Evolutionary conservation across 352 stramenopile species (phyloP).

Genomic region (Globisporangium viniferum): DNA sequence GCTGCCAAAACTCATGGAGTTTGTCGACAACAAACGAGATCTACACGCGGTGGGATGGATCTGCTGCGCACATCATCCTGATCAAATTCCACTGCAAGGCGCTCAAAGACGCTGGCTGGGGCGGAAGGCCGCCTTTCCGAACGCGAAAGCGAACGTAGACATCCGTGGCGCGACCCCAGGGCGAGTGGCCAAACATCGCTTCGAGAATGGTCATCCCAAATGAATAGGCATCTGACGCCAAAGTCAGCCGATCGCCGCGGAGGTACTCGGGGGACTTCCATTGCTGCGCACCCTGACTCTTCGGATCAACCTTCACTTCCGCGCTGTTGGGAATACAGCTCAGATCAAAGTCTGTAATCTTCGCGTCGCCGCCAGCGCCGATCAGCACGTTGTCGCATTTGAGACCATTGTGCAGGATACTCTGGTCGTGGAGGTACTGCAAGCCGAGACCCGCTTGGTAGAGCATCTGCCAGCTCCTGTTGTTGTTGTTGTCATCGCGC

Average conservation of each 20-base stretch:
- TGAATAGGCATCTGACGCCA: no score
- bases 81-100: constrained; percentile 12
- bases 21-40: constrained; percentile 8
- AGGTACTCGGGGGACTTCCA: not conserved
- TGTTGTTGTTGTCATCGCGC: not conserved
- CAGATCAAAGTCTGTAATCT: constrained; percentile 16
- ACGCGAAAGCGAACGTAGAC: not conserved
- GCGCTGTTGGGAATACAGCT: constrained; percentile 11
- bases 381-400: constrained; percentile 12
- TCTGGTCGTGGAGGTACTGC: constrained; percentile 2
- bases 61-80: constrained; percentile 11
- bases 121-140: not conserved
- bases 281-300: not conserved
- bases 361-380: not conserved
- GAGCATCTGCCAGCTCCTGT: not conserved
- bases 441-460: constrained; percentile 1
- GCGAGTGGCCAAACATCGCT: no score
- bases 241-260: no score
- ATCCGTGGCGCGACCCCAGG: no score
- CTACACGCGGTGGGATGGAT: not conserved
- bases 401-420: constrained; percentile 6
- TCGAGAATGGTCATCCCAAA: no score
- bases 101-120: not conserved
- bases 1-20: not conserved
- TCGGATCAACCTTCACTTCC: not conserved